Evolutionary conservation across 495 filamentous ascomycete genomes (phyloP).

Genomic region (Aspergillus wentii): DNA sequence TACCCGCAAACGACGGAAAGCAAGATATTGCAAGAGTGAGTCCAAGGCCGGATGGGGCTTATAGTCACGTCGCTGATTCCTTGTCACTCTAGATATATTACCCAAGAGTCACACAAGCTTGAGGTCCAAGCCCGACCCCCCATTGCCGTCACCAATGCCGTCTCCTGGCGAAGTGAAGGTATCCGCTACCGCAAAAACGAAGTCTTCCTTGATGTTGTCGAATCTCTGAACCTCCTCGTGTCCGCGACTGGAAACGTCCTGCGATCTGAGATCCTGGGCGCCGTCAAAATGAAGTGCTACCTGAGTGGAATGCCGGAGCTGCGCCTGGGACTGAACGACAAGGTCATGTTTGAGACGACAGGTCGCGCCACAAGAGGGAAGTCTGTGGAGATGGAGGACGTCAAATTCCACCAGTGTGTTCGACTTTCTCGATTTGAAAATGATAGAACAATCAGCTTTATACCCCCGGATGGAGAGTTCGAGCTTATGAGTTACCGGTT

Average conservation of each 20-base stretch:
- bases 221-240: constrained; percentile 94
- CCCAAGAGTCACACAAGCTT: constrained; percentile 97
- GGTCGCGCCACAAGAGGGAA: constrained; percentile 93
- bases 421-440: constrained; percentile 95
- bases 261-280: constrained; percentile 93
- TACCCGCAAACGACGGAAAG: constrained; percentile 98
- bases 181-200: constrained; percentile 99
- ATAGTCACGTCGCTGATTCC: constrained; percentile 8
- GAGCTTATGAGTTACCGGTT: constrained; percentile 99
- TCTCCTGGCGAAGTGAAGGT: constrained; percentile 96
- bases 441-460: constrained; percentile 98
- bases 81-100: constrained; percentile 68
- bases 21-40: constrained; percentile 95
- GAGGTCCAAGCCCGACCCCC: constrained; percentile 98
- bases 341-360: constrained; percentile 99
- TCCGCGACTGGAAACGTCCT: constrained; percentile 93
- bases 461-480: constrained; percentile 97
- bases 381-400: constrained; percentile 99
- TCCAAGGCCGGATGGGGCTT: constrained; percentile 2
- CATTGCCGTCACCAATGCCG: constrained; percentile 97
- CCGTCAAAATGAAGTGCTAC: constrained; percentile 99
- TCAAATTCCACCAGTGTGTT: constrained; percentile 99
- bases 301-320: constrained; percentile 98
- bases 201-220: constrained; percentile 96
- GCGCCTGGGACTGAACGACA: constrained; percentile 93